A percentile compares a stretch with the other conserved stretches of the same genome.
These are phyloP conservation scores for Hyaloscypha bicolor DNA, from an alignment of 495 filamentous ascomycete genomes.

Conservation along the genomic window DNA sequence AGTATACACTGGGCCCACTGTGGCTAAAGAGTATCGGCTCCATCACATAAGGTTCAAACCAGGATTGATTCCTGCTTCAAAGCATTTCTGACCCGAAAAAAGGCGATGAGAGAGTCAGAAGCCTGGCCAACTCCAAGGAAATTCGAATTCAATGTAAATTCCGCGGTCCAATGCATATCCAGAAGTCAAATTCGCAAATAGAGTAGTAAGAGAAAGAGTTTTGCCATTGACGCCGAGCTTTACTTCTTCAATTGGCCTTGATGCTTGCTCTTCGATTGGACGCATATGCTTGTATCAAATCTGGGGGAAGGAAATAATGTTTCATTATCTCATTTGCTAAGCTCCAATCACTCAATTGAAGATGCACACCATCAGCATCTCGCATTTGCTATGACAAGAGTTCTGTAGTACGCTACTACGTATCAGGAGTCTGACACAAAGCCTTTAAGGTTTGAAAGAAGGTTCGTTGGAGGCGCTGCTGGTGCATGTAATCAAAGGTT, in stretches of 20 bases:
- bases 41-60: too few relatives aligned
- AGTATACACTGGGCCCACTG: too few relatives aligned
- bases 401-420: neutral
- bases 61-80: too few relatives aligned
- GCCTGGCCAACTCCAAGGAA: neutral
- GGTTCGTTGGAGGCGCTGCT: neutral
- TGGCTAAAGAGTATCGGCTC: too few relatives aligned
- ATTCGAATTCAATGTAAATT: neutral
- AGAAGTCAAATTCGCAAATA: neutral
- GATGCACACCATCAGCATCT: neutral
- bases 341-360: neutral
- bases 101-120: neutral
- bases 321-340: neutral
- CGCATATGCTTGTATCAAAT: neutral
- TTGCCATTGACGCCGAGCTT: neutral
- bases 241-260: neutral
- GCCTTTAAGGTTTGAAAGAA: slow-evolving; percentile 6
- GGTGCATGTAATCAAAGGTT: neutral
- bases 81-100: neutral
- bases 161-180: neutral
- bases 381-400: neutral
- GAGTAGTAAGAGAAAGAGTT: neutral
- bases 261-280: slow-evolving; percentile 3
- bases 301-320: slow-evolving; percentile 4
- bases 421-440: neutral